Evolutionary conservation across 345 rosid species (phyloP).

Genomic region (Populus deltoides): DNA sequence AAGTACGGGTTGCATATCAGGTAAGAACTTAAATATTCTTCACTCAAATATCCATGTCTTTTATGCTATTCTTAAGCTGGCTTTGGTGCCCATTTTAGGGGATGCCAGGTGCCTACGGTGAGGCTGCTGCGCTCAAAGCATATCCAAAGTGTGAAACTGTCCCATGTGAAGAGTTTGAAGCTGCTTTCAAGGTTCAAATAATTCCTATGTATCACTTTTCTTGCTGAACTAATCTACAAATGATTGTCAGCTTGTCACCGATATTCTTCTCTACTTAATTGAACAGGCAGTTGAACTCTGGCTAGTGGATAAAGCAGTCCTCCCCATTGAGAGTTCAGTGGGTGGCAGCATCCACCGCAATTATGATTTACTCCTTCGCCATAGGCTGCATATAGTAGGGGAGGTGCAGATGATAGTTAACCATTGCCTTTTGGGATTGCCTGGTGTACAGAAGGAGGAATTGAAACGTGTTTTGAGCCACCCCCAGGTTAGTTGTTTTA

Average conservation of each 20-base stretch:
- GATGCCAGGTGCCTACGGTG: constrained; percentile 83
- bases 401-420: constrained; percentile 77
- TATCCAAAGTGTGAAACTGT: constrained; percentile 88
- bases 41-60: constrained; percentile 6
- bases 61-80: constrained; percentile 19
- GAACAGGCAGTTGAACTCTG: constrained; percentile 91
- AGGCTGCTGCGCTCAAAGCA: constrained; percentile 83
- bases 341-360: constrained; percentile 95
- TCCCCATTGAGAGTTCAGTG: constrained; percentile 86
- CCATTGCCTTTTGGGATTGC: constrained; percentile 82
- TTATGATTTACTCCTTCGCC: constrained; percentile 91
- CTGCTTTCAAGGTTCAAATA: constrained; percentile 64
- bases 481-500: constrained; percentile 60
- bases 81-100: constrained; percentile 51
- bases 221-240: constrained; percentile 5
- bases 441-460: constrained; percentile 66
- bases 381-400: constrained; percentile 89
- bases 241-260: not conserved
- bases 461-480: constrained; percentile 78
- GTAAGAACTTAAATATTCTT: constrained; percentile 32
- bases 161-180: constrained; percentile 86
- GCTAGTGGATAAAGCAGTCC: constrained; percentile 88
- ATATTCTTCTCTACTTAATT: constrained; percentile 12
- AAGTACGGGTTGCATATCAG: constrained; percentile 84
- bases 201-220: constrained; percentile 3